Evolutionary conservation across 441 rosid genomes (phyloP).

Genomic region (Capsella rubella): DNA sequence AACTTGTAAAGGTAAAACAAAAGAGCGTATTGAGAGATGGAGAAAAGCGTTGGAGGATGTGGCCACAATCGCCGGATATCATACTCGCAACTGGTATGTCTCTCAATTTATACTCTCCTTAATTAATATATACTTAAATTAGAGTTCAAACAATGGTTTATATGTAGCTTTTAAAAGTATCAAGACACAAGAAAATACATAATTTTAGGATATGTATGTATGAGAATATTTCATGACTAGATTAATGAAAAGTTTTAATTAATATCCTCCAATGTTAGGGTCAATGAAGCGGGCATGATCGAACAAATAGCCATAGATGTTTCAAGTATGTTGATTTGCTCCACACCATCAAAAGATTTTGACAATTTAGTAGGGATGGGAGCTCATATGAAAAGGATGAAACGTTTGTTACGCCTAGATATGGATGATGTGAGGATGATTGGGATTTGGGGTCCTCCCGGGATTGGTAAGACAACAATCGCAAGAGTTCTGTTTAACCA

Average conservation of each 20-base stretch:
- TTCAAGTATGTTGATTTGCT: neutral
- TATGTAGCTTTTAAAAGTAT: neutral
- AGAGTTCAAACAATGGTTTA: too few relatives aligned
- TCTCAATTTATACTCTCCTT: neutral
- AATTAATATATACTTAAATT: neutral
- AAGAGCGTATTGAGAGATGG: neutral
- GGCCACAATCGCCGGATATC: neutral
- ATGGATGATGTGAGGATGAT: neutral
- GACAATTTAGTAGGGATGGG: neutral
- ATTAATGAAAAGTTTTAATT: neutral
- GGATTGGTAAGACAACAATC: neutral
- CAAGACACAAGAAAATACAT: neutral
- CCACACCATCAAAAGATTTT: neutral
- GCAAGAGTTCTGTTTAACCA: neutral
- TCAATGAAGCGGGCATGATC: neutral
- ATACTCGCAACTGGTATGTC: neutral
- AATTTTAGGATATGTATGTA: neutral
- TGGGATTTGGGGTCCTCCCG: neutral
- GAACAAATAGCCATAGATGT: neutral
- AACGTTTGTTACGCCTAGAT: neutral
- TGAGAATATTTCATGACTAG: neutral
- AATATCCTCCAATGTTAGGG: neutral
- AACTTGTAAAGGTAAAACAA: slow-evolving; percentile 11
- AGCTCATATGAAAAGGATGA: neutral
- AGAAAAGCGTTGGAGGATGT: neutral